These are phyloP conservation scores for Phytophthora idaei DNA, from an alignment of 352 stramenopile species.

Conservation along the genomic window DNA sequence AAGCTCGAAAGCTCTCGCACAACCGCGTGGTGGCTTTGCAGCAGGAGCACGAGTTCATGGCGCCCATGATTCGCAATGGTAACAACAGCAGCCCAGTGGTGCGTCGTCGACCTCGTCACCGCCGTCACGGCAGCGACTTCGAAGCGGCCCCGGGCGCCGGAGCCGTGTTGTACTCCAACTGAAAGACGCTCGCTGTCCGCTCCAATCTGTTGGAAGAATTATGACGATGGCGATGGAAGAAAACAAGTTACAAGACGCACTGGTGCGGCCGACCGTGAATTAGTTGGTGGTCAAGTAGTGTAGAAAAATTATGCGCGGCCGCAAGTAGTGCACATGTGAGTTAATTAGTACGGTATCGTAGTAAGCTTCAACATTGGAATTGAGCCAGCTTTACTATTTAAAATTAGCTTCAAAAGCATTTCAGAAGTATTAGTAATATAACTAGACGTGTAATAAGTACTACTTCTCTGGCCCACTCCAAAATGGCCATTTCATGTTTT, in stretches of 20 bases:
- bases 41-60: conserved; percentile 59
- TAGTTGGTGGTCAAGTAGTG: conserved; percentile 36
- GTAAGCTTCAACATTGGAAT: conserved; percentile 41
- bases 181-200: conserved; percentile 13
- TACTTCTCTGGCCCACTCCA: too few species aligned
- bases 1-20: conserved; percentile 72
- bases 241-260: conserved; percentile 1
- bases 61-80: conserved; percentile 27
- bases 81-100: conserved; percentile 29
- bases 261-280: conserved; percentile 28
- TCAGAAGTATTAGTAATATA: too few species aligned
- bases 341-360: conserved; percentile 27
- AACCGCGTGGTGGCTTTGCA: conserved; percentile 69
- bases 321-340: conserved; percentile 23
- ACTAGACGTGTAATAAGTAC: too few species aligned
- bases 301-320: conserved; percentile 36
- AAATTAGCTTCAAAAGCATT: too few species aligned
- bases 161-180: conserved; percentile 37
- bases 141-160: conserved; percentile 13
- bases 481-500: too few species aligned
- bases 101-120: conserved; percentile 36
- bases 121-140: conserved; percentile 26
- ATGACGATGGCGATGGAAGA: conserved; percentile 27
- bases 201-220: conserved; percentile 22
- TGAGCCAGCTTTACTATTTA: conserved; percentile 17